These are phyloP conservation scores for Solanum ossicruentum DNA, from an alignment of 257 asterid species.

Conservation along the genomic window DNA sequence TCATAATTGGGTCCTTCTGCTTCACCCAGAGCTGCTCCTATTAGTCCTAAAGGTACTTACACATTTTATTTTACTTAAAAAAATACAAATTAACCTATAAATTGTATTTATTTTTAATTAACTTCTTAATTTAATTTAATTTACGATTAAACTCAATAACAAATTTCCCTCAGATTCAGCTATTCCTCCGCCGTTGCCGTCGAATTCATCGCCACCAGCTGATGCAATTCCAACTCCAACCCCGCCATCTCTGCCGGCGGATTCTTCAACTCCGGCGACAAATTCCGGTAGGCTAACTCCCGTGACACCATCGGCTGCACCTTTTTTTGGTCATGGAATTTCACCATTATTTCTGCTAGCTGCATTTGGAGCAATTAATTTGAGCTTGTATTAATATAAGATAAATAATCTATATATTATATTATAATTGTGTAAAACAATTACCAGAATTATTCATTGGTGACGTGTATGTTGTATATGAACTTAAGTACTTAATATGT, in stretches of 20 bases:
- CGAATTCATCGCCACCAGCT: constrained; percentile 6
- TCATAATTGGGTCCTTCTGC: constrained; percentile 3
- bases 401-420: neutral
- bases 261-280: neutral
- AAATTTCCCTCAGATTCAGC: constrained; percentile 1
- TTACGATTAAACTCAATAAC: neutral
- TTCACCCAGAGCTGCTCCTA: constrained; percentile 12
- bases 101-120: neutral
- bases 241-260: constrained; percentile 5
- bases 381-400: constrained; percentile 2
- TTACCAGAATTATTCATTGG: neutral
- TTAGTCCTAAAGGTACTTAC: constrained; percentile 5
- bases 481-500: neutral
- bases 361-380: constrained; percentile 10
- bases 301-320: constrained; percentile 19
- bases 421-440: neutral
- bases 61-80: no score
- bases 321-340: neutral
- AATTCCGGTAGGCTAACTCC: neutral
- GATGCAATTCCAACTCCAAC: neutral
- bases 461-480: neutral
- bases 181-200: neutral
- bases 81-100: neutral
- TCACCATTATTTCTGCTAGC: constrained; percentile 6
- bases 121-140: neutral